Base-by-base conservation (phyloP, 192 early-diverging fungal genomes). In the Linnemannia elongata region DNA sequence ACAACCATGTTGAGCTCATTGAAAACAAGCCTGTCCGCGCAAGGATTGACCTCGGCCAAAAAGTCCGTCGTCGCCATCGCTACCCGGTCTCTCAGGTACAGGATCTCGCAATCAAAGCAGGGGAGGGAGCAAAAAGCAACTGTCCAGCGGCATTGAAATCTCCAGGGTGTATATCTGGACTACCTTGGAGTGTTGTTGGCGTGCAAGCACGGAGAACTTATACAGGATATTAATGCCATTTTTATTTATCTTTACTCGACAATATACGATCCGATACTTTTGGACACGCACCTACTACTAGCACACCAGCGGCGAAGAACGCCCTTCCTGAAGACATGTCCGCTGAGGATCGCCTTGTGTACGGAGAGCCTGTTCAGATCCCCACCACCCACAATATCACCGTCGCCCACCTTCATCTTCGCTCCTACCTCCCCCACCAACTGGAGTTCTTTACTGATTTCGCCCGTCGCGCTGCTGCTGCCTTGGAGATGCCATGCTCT, bases 371-470 rank as follows among this genome's bases (percentile, higher is more conserved):
- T 42, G 57, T 89, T 13, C 88, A 89, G 76, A 81, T 93, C 72
- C 80, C 85, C 47, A 76, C 93, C n/a, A 93, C 93, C 10, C 93
- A 96, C 87, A 90, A 92, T 75, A 89, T 94, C 76, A 92, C 94
- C 7, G 92, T 94, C 35, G 96, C 93, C 82, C 95, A 94, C 41
- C 90, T 98, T 13, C 93, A 96, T 54, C 91, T 99, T 75, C 90
- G 91, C 33, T 91, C 94, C 36, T 97, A 95, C 90, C 92, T 97
- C 79, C 94, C 95, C 71, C 93, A 96, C 74, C 96, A 96, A 57
- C 89, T 98, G 60, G 96, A 98, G 77, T 97, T 98, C 88, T 95
- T 95, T 89, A 82, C 94, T 68, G 93, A 96, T 82, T 99, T 97
- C 85, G 93, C 94, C 13, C 93, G 94, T 72, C 94, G 96, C 75